Percentiles rank a stretch among this genome's conserved stretches.
Conservation (phyloP, 2,329 filamentous ascomycete genomes). For the Tolypocladium tropicale region DNA sequence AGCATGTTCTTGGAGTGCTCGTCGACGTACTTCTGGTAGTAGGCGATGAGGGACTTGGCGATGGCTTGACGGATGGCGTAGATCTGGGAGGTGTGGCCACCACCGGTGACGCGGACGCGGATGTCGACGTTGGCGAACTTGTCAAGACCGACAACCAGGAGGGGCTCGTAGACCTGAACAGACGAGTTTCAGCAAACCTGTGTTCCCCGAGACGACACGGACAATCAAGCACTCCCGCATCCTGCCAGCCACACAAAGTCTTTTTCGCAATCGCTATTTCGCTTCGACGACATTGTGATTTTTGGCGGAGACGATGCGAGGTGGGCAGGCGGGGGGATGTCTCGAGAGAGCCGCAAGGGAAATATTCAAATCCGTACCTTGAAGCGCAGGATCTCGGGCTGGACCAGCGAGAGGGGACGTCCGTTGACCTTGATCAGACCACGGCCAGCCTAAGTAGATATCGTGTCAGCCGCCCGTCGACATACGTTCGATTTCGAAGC, state of each 20-base stretch:
- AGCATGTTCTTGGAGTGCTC: constrained; percentile 99
- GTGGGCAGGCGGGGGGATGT: not conserved
- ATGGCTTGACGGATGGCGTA: constrained; percentile 99
- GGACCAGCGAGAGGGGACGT: constrained; percentile 84
- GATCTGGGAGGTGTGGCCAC: constrained; percentile 95
- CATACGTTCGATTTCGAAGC: not conserved
- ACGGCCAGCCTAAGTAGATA: constrained; percentile 25
- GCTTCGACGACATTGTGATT: not conserved
- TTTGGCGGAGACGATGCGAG: not conserved
- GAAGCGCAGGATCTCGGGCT: constrained; percentile 96
- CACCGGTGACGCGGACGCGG: constrained; percentile 88
- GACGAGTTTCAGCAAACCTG: not conserved
- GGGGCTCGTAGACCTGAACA: constrained; percentile 84
- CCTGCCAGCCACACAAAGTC: not conserved
- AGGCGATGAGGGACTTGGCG: constrained; percentile 66
- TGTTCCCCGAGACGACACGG: not conserved
- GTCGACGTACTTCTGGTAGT: constrained; percentile 99
- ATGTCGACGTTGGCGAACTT: constrained; percentile 97
- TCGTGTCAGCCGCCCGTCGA: not conserved
- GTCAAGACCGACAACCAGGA: constrained; percentile 94
- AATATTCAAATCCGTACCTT: constrained; percentile 51
- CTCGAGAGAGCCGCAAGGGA: not conserved
- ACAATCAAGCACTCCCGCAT: not conserved
- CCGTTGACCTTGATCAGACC: constrained; percentile 99
- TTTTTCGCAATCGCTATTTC: not conserved